These are phyloP conservation scores for Remersonia thermophila DNA, from an alignment of 2,329 filamentous ascomycete genomes.

Conservation along the genomic window DNA sequence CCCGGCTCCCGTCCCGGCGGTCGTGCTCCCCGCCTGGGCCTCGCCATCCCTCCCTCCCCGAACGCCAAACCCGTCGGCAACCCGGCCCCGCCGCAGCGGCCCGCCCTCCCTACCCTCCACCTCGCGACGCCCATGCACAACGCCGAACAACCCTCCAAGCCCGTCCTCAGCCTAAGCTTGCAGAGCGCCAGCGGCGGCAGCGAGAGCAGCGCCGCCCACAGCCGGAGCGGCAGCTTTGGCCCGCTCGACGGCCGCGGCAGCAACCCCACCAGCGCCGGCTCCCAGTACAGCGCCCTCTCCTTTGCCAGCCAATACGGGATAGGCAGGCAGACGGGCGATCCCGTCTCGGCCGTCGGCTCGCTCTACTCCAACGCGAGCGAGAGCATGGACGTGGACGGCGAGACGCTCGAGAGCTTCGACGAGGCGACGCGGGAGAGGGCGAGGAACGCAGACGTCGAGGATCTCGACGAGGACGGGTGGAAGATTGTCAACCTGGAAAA, in stretches of 20 bases:
- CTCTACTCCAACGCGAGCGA: constrained; percentile 73
- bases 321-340: constrained; percentile 57
- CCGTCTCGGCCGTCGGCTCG: constrained; percentile 76
- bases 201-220: constrained; percentile 67
- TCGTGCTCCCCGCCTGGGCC: constrained; percentile 64
- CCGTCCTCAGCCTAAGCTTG: constrained; percentile 39
- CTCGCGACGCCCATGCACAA: constrained; percentile 79
- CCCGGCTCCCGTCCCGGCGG: constrained; percentile 54
- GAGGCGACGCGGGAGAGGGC: constrained; percentile 73
- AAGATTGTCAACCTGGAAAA: constrained; percentile 81
- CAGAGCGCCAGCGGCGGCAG: constrained; percentile 63
- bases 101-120: constrained; percentile 65
- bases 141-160: constrained; percentile 46
- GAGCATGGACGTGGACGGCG: constrained; percentile 60
- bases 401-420: constrained; percentile 66
- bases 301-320: constrained; percentile 65
- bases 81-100: constrained; percentile 36
- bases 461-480: constrained; percentile 92
- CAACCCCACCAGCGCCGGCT: constrained; percentile 77
- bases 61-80: constrained; percentile 64
- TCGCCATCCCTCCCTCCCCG: constrained; percentile 82
- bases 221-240: constrained; percentile 73
- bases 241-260: constrained; percentile 62
- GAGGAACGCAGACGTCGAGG: constrained; percentile 77
- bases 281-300: constrained; percentile 70